phyloP scores from a whole-genome alignment of 768 basidiomycete genomes.

The Termitomyces sp. region DNA sequence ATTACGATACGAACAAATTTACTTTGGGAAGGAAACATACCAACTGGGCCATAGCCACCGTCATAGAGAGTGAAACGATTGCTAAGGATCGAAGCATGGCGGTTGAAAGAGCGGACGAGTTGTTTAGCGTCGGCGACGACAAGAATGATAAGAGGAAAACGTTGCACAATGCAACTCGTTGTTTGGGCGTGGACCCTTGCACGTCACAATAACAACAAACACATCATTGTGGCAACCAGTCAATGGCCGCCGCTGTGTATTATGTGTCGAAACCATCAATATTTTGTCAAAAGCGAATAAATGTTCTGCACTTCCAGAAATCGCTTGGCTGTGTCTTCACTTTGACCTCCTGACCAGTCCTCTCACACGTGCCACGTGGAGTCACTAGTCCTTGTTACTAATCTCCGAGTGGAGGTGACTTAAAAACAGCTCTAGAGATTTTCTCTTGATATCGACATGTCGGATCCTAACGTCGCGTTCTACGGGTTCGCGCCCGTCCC shows the following conservation, averaged over 20 bases:
- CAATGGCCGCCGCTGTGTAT: background rate
- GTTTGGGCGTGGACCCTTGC: conserved; percentile 16
- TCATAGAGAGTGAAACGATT: conserved; percentile 44
- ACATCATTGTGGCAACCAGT: conserved; percentile 19
- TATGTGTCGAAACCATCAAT: too few relatives aligned
- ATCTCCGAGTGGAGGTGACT: background rate
- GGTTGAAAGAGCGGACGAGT: conserved; percentile 44
- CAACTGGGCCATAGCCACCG: conserved; percentile 47
- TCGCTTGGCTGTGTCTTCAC: background rate
- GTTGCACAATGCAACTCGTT: conserved; percentile 11
- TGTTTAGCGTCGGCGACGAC: conserved; percentile 35
- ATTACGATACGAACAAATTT: conserved; percentile 3
- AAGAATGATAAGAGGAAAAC: conserved; percentile 18
- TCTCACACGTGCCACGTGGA: background rate
- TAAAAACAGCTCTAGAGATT: background rate
- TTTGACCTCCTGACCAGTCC: background rate
- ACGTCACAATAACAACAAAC: conserved; percentile 27
- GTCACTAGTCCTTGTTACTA: background rate
- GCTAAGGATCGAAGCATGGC: conserved; percentile 50
- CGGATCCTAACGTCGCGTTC: conserved; percentile 22
- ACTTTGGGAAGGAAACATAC: conserved; percentile 20
- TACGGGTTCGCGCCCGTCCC: conserved; percentile 47
- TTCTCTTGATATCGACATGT: conserved; percentile 8
- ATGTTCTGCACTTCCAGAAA: too few relatives aligned
- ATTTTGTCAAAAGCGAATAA: background rate